These are phyloP conservation scores for Aspergillus latus DNA, from an alignment of 2,329 filamentous ascomycete species.

Conservation along the genomic window DNA sequence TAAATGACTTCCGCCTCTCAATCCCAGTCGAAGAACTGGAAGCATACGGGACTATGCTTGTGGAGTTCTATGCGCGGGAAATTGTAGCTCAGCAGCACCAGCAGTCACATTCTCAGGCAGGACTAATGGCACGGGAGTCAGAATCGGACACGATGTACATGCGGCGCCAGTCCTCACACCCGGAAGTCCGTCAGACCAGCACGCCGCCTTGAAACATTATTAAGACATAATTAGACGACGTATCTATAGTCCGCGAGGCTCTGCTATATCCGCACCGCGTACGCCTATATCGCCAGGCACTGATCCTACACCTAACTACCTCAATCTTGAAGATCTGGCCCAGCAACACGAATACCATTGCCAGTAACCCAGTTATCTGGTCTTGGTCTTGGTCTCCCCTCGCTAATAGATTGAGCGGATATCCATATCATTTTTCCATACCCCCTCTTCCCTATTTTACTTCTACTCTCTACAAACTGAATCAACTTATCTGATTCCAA, in stretches of 20 bases:
- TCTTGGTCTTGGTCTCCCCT: not conserved
- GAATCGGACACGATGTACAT: slow-evolving; percentile 36
- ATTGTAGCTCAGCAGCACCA: slow-evolving; percentile 66
- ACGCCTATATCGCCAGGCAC: not conserved
- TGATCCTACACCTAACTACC: not conserved
- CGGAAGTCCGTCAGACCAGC: slow-evolving; percentile 34
- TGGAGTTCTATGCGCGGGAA: slow-evolving; percentile 95
- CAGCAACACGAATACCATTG: not conserved
- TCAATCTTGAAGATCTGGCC: not conserved
- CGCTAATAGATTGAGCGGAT: no score
- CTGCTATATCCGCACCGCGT: not conserved
- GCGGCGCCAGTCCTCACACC: slow-evolving; percentile 27
- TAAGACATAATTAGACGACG: slow-evolving; percentile 4
- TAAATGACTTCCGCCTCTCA: slow-evolving; percentile 94
- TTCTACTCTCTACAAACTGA: not conserved
- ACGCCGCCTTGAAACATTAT: slow-evolving; percentile 30
- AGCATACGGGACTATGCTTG: slow-evolving; percentile 96
- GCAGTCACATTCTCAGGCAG: slow-evolving; percentile 23
- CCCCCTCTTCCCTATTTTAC: not conserved
- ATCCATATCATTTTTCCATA: not conserved
- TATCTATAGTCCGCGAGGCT: not conserved
- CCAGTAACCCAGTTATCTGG: not conserved
- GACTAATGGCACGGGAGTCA: slow-evolving; percentile 19
- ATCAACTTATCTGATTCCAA: not conserved
- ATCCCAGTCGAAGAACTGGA: slow-evolving; percentile 94